phyloP scores from a whole-genome alignment of 2,329 filamentous ascomycete genomes.

The Aspergillus sp. region DNA sequence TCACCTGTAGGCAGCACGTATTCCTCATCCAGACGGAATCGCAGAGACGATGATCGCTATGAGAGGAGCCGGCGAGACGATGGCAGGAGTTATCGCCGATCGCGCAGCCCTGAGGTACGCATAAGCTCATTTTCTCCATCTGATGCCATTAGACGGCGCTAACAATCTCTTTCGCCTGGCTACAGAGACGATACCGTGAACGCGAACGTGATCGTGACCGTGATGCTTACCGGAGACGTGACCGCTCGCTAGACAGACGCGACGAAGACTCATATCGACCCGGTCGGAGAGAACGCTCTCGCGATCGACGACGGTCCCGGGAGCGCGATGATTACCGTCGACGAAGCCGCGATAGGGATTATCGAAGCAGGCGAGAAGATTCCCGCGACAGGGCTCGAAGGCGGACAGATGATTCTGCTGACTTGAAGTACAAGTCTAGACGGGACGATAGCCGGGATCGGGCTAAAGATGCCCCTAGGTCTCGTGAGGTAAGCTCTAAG shows the following conservation, averaged over 20 bases:
- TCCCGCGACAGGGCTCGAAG: conserved; percentile 67
- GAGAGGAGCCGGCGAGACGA: conserved; percentile 57
- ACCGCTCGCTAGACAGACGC: conserved; percentile 63
- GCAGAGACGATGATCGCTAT: conserved; percentile 56
- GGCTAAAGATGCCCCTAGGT: conserved; percentile 53
- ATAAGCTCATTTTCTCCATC: not conserved
- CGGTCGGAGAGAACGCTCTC: conserved; percentile 62
- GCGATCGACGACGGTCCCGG: conserved; percentile 65
- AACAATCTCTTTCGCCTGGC: conserved; percentile 11
- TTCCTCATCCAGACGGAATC: conserved; percentile 67
- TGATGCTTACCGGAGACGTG: conserved; percentile 64
- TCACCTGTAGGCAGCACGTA: conserved; percentile 86
- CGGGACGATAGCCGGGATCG: conserved; percentile 66
- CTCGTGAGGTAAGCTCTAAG: conserved; percentile 55
- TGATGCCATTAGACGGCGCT: conserved; percentile 6
- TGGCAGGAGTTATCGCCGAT: conserved; percentile 49
- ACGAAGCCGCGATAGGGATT: conserved; percentile 69
- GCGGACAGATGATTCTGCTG: conserved; percentile 70
- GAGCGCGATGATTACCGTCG: conserved; percentile 59
- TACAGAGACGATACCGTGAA: conserved; percentile 56
- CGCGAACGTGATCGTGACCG: conserved; percentile 58
- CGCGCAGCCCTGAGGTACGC: conserved; percentile 53
- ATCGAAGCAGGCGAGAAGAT: conserved; percentile 71
- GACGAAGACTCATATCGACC: conserved; percentile 63
- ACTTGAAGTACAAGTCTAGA: conserved; percentile 67